phyloP scores from a whole-genome alignment of 2,329 filamentous ascomycete genomes.

The Alternaria viburni region DNA sequence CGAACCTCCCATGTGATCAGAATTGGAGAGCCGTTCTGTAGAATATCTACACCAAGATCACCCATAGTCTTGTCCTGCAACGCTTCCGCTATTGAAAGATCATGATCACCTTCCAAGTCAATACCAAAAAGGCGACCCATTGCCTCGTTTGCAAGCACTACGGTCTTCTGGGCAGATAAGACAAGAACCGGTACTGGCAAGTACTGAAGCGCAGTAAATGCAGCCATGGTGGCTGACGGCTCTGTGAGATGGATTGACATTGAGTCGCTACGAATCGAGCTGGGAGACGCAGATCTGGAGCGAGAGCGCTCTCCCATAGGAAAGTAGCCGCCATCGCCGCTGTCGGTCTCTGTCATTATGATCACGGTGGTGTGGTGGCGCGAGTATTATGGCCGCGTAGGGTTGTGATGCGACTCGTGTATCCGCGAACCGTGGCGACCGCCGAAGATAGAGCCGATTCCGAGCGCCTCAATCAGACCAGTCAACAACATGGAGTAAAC shows the following conservation, averaged over 20 bases:
- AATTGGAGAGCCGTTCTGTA: slow-evolving; percentile 67
- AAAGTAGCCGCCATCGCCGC: slow-evolving; percentile 39
- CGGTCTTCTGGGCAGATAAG: slow-evolving; percentile 70
- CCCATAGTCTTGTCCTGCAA: slow-evolving; percentile 70
- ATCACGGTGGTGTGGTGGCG: slow-evolving; percentile 10
- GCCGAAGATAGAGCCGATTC: neutral
- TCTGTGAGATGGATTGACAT: slow-evolving; percentile 39
- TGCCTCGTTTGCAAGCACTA: slow-evolving; percentile 76
- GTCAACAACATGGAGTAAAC: slow-evolving; percentile 1
- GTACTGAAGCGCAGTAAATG: slow-evolving; percentile 68
- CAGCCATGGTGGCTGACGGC: slow-evolving; percentile 38
- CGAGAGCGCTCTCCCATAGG: slow-evolving; percentile 26
- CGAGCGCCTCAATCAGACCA: slow-evolving; percentile 4
- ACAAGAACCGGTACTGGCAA: slow-evolving; percentile 75
- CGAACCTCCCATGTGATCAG: slow-evolving; percentile 59
- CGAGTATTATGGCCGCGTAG: neutral
- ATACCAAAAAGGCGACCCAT: slow-evolving; percentile 73
- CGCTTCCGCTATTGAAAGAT: slow-evolving; percentile 60
- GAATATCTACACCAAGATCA: slow-evolving; percentile 74
- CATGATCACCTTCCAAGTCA: slow-evolving; percentile 52
- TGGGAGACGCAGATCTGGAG: slow-evolving; percentile 30
- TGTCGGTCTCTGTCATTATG: slow-evolving; percentile 29
- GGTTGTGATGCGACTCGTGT: neutral
- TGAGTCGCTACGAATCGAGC: slow-evolving; percentile 41
- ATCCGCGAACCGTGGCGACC: neutral